Evolutionary conservation across 768 basidiomycete genomes (phyloP).

Genomic region (Amanita subjunquillea): DNA sequence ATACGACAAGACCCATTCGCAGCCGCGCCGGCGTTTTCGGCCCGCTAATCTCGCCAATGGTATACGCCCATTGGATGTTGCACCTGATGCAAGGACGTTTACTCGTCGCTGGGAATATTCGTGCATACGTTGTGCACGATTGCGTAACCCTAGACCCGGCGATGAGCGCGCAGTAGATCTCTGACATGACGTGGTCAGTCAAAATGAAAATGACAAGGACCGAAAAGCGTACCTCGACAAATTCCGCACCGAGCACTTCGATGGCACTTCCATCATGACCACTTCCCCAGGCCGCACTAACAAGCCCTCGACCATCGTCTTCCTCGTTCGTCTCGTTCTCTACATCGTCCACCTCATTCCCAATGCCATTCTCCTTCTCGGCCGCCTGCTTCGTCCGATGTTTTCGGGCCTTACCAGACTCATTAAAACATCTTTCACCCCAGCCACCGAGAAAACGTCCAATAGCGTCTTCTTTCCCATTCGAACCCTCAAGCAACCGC

Average conservation of each 20-base stretch:
- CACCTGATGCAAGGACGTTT: constrained; percentile 29
- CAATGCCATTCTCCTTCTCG: constrained; percentile 17
- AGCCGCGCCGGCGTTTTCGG: constrained; percentile 31
- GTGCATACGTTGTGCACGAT: constrained; percentile 52
- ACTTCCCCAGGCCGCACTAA: constrained; percentile 71
- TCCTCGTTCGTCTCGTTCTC: constrained; percentile 21
- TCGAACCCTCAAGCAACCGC: constrained; percentile 10
- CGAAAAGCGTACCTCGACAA: constrained; percentile 43
- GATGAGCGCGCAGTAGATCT: constrained; percentile 37
- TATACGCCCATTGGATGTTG: constrained; percentile 11
- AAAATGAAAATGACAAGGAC: neutral
- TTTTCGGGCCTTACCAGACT: constrained; percentile 9
- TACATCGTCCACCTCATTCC: constrained; percentile 14
- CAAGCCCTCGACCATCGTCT: constrained; percentile 50
- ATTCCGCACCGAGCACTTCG: constrained; percentile 56
- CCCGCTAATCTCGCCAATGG: constrained; percentile 24
- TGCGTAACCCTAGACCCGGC: constrained; percentile 46
- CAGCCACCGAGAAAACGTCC: constrained; percentile 37
- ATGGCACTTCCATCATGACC: constrained; percentile 71
- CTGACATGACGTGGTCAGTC: constrained; percentile 19
- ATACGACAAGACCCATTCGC: constrained; percentile 20
- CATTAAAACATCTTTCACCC: constrained; percentile 27
- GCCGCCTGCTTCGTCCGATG: constrained; percentile 13
- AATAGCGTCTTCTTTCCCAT: constrained; percentile 31
- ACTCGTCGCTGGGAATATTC: constrained; percentile 58